These are phyloP conservation scores for Aspergillus pseudonomiae DNA, from an alignment of 2,329 filamentous ascomycete genomes.

Conservation along the genomic window DNA sequence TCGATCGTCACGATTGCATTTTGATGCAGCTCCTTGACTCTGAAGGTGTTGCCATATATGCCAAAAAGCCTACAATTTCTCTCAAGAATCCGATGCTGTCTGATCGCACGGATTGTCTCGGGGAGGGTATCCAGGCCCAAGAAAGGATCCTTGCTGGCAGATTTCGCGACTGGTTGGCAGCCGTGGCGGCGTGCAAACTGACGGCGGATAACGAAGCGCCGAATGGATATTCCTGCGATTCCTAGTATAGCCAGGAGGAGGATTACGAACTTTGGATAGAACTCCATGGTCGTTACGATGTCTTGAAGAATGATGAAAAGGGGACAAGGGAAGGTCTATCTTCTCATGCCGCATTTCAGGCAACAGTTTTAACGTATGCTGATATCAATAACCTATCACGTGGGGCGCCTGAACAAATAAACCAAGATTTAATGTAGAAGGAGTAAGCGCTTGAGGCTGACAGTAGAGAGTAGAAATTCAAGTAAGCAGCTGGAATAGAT, in stretches of 20 bases:
- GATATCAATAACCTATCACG: no score
- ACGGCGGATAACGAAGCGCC: conserved; percentile 12
- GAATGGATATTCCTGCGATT: conserved; percentile 1
- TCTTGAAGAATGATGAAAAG: no score
- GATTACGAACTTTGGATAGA: not conserved
- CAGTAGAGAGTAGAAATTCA: no score
- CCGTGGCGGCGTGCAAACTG: conserved; percentile 20
- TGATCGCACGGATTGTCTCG: not conserved
- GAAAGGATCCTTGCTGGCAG: conserved; percentile 21
- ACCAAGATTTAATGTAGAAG: no score
- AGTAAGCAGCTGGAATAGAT: no score
- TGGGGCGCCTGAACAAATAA: no score
- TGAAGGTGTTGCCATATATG: conserved; percentile 15
- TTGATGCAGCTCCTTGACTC: conserved; percentile 13
- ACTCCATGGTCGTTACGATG: not conserved
- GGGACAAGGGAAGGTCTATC: no score
- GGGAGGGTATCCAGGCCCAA: conserved; percentile 17
- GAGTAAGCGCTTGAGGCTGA: no score
- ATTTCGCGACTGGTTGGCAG: conserved; percentile 18
- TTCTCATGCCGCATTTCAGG: no score
- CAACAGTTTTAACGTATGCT: no score
- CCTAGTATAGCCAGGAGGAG: not conserved
- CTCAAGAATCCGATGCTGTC: conserved; percentile 6
- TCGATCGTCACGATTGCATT: conserved; percentile 41
- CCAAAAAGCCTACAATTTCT: not conserved